phyloP scores from a whole-genome alignment of 2,329 filamentous ascomycete species.

The Apiospora hydei region DNA sequence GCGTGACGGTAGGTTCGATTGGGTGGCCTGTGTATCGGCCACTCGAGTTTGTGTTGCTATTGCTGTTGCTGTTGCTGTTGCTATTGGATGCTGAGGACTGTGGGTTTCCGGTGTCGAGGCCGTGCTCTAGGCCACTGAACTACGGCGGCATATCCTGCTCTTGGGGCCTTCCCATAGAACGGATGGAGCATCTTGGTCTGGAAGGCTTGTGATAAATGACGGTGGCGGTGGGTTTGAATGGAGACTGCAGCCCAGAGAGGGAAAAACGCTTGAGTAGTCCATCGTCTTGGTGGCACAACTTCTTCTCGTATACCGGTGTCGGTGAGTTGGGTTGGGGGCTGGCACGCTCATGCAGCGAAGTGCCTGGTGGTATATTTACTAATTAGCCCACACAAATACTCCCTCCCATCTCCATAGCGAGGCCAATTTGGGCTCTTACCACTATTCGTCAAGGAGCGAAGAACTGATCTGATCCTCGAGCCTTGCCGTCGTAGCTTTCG shows the following conservation, averaged over 20 bases:
- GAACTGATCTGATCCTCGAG: slow-evolving; percentile 50
- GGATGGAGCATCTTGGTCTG: slow-evolving; percentile 47
- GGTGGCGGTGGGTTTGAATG: slow-evolving; percentile 49
- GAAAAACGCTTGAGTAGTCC: slow-evolving; percentile 47
- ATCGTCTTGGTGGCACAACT: slow-evolving; percentile 28
- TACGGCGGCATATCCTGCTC: slow-evolving; percentile 35
- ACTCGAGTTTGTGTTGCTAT: slow-evolving; percentile 36
- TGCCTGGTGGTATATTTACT: slow-evolving; percentile 34
- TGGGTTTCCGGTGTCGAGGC: slow-evolving; percentile 26
- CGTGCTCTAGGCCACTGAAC: slow-evolving; percentile 30
- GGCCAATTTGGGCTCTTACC: slow-evolving; percentile 33
- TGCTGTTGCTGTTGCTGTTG: slow-evolving; percentile 39
- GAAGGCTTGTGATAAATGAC: slow-evolving; percentile 50
- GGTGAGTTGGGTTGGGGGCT: slow-evolving; percentile 37
- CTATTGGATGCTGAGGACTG: slow-evolving; percentile 34
- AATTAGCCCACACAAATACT: not conserved
- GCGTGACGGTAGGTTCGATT: slow-evolving; percentile 41
- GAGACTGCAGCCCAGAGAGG: slow-evolving; percentile 46
- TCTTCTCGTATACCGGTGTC: not conserved
- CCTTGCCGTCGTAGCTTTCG: slow-evolving; percentile 50
- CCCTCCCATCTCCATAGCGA: not conserved
- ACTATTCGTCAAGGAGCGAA: slow-evolving; percentile 52
- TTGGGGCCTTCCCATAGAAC: slow-evolving; percentile 43
- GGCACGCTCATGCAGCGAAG: slow-evolving; percentile 33
- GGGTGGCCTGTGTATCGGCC: slow-evolving; percentile 38